These are phyloP conservation scores for Fragilariopsis cylindrus DNA, from an alignment of 108 stramenopile species.

Conservation along the genomic window DNA sequence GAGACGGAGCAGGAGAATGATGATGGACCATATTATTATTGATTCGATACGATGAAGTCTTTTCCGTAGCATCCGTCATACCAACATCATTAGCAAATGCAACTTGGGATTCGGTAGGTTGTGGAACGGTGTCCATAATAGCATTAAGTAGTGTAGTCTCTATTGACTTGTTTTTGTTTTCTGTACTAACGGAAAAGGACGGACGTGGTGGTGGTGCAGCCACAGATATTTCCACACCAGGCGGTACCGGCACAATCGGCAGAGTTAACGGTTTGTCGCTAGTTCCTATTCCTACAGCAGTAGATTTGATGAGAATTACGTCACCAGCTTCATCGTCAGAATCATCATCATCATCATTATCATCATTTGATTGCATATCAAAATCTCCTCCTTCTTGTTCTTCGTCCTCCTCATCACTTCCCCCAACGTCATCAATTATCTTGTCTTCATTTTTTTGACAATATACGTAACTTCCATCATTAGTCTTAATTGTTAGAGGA, in stretches of 20 bases:
- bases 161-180: background rate
- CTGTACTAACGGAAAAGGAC: background rate
- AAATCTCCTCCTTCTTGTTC: background rate
- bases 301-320: background rate
- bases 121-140: background rate
- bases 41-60: background rate
- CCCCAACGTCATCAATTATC: background rate
- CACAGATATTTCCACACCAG: too few species aligned
- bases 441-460: background rate
- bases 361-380: background rate
- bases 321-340: conserved; percentile 31
- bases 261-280: too few species aligned
- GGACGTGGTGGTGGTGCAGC: too few species aligned
- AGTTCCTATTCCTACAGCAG: too few species aligned
- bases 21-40: background rate
- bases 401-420: background rate
- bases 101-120: background rate
- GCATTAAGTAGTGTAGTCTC: background rate
- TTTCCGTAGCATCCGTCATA: conserved; percentile 5
- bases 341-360: conserved; percentile 33
- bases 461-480: background rate
- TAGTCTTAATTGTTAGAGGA: conserved; percentile 4
- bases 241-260: too few species aligned
- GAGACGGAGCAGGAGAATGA: background rate
- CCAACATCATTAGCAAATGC: background rate